Evolutionary conservation across 1,284 basidiomycete genomes (phyloP).

Genomic region (Boletellus dicymbophilus): DNA sequence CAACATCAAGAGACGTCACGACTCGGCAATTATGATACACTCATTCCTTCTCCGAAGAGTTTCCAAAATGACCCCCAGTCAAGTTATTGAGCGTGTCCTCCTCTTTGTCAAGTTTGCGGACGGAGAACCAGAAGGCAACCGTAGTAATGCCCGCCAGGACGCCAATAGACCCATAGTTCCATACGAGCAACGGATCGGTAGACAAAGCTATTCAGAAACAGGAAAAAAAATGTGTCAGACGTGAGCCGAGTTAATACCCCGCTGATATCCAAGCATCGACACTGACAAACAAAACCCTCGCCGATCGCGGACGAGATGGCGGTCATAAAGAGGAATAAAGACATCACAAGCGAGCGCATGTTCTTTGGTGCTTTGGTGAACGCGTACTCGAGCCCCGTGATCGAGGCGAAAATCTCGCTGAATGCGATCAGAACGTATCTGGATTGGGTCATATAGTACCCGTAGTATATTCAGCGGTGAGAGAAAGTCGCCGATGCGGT

Average conservation of each 20-base stretch:
- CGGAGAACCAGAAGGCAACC: slow-evolving; percentile 61
- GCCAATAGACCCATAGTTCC: slow-evolving; percentile 53
- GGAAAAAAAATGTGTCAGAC: slow-evolving; percentile 33
- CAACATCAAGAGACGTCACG: too few species aligned
- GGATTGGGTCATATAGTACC: too few species aligned
- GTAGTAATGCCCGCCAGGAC: slow-evolving; percentile 41
- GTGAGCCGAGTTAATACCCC: too few species aligned
- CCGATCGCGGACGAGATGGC: slow-evolving; percentile 67
- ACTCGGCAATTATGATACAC: too few species aligned
- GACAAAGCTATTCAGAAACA: slow-evolving; percentile 41
- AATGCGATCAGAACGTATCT: slow-evolving; percentile 69
- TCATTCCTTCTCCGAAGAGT: slow-evolving; percentile 4
- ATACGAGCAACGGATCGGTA: slow-evolving; percentile 52
- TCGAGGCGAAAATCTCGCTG: slow-evolving; percentile 82
- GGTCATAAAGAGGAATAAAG: slow-evolving; percentile 69
- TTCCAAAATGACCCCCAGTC: slow-evolving; percentile 39
- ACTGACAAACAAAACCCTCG: slow-evolving; percentile 66
- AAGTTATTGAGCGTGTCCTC: slow-evolving; percentile 65
- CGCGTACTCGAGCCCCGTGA: slow-evolving; percentile 88
- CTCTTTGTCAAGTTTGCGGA: slow-evolving; percentile 58
- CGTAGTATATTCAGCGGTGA: too few species aligned
- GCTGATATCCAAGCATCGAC: too few species aligned
- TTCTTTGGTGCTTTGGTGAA: slow-evolving; percentile 85
- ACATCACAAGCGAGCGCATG: slow-evolving; percentile 81
- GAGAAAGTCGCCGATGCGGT: too few species aligned